Evolutionary conservation across 192 early-diverging fungal genomes (phyloP).

Genomic region (Coemansia sp.): DNA sequence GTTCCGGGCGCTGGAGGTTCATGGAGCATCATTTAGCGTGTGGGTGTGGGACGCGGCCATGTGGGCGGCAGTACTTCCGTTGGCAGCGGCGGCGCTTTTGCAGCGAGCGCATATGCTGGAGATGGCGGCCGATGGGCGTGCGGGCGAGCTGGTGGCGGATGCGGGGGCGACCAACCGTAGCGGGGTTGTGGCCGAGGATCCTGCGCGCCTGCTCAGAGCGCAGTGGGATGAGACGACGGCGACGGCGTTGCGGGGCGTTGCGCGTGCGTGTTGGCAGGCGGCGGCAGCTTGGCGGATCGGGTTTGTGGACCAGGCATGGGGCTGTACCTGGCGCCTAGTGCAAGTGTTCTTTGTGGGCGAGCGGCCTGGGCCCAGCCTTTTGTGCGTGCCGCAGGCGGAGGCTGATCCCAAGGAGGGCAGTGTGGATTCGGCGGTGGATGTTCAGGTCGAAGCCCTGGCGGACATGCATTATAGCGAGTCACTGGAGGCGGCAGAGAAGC

Average conservation of each 20-base stretch:
- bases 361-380: neutral
- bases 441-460: neutral
- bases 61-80: conserved; percentile 81
- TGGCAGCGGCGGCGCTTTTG: conserved; percentile 31
- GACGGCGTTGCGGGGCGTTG: conserved; percentile 27
- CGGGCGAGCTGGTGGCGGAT: conserved; percentile 9
- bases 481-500: neutral
- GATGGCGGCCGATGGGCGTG: neutral
- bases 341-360: conserved; percentile 10
- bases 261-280: conserved; percentile 16
- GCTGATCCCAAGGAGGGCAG: too few relatives aligned
- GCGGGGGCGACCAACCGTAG: conserved; percentile 17
- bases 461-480: conserved; percentile 1
- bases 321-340: conserved; percentile 15
- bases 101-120: conserved; percentile 17
- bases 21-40: conserved; percentile 65
- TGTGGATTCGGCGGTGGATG: neutral
- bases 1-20: conserved; percentile 88
- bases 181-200: conserved; percentile 41
- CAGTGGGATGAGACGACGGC: conserved; percentile 48
- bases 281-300: conserved; percentile 8
- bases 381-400: neutral
- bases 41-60: conserved; percentile 79
- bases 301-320: conserved; percentile 13
- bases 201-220: conserved; percentile 8